Evolutionary conservation across 2,329 filamentous ascomycete genomes (phyloP), one percentile per base, ranked within the genome.

Genomic region (Talaromyces atroroseus): DNA sequence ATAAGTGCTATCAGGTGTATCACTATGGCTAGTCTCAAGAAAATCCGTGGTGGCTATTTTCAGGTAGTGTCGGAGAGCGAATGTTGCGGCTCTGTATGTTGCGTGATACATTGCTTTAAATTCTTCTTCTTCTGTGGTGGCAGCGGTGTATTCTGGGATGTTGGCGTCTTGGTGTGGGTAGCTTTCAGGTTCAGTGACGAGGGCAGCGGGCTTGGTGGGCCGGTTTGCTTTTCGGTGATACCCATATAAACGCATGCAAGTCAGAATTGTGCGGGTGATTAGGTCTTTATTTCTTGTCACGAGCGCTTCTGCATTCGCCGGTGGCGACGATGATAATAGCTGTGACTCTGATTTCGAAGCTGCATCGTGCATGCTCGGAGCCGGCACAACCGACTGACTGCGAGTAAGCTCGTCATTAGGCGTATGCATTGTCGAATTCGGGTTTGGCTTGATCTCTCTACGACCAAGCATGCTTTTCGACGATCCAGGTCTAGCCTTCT

Each of bases 41-140:
- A 21, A 40, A 8, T 52, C 34, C 1, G n/a, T 34, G 21, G 21
- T 7, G 11, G 23, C 36, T 18, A 65, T 61, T 52, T 68, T 74
- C 49, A 75, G 54, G 53, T 72, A 74, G 53, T 66, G 70, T 16
- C 73, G 68, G n/a, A 76, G 60, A 20, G 73, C 73, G 66, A 75
- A 76, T 7, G 66, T 71, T 5, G 73, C 69, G 26, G 73, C 72
- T 47, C 72, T 71, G 59, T 76, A 76, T 3, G 72, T 75, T 12
- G 72, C 71, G 58, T 76, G 73, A 52, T 76, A 76, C 71, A 75
- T 74, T 16, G 67, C 58, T 49, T 74, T 75, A 54, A 75, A 76
- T 12, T 74, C 72, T 42, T 74, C 71, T 49, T 75, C 72, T 21
- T 54, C 56, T 2, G 50, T 46, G 14, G 36, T 14, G 1, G 5